Conservation (phyloP, 345 rosid species). For the Eucalyptus sp. region DNA sequence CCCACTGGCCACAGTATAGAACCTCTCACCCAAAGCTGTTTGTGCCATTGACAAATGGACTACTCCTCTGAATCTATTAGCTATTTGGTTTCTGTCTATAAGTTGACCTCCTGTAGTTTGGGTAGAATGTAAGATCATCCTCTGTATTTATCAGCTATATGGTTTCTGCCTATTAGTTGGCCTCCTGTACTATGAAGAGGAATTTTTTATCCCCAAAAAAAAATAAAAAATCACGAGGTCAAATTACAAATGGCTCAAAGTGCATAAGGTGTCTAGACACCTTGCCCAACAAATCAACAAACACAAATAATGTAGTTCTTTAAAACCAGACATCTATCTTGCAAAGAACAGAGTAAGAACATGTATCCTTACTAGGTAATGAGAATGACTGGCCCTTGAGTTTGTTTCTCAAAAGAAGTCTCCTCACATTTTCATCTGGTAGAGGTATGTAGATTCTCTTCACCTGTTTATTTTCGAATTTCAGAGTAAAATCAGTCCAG, state of each 20-base stretch:
- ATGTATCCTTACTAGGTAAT: slow-evolving; percentile 38
- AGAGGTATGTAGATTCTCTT: slow-evolving; percentile 90
- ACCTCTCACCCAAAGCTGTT: neutral
- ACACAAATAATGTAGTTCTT: neutral
- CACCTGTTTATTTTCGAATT: slow-evolving; percentile 30
- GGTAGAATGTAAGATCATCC: neutral
- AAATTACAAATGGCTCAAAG: neutral
- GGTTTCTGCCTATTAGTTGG: neutral
- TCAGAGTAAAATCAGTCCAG: neutral
- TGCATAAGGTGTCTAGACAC: neutral
- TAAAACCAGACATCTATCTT: neutral
- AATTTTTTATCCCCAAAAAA: neutral
- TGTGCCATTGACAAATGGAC: neutral
- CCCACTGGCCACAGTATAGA: neutral
- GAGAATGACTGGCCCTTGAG: slow-evolving; percentile 78
- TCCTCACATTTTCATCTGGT: slow-evolving; percentile 70
- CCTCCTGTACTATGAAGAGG: neutral
- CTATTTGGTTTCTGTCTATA: neutral
- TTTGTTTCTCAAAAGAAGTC: slow-evolving; percentile 56
- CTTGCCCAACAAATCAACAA: neutral
- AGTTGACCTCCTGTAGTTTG: neutral
- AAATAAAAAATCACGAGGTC: neutral
- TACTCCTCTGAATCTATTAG: neutral
- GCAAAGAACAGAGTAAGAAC: neutral
- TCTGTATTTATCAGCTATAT: neutral